phyloP scores from a whole-genome alignment of 1,284 basidiomycete genomes.

The Ganoderma leucocontextum region DNA sequence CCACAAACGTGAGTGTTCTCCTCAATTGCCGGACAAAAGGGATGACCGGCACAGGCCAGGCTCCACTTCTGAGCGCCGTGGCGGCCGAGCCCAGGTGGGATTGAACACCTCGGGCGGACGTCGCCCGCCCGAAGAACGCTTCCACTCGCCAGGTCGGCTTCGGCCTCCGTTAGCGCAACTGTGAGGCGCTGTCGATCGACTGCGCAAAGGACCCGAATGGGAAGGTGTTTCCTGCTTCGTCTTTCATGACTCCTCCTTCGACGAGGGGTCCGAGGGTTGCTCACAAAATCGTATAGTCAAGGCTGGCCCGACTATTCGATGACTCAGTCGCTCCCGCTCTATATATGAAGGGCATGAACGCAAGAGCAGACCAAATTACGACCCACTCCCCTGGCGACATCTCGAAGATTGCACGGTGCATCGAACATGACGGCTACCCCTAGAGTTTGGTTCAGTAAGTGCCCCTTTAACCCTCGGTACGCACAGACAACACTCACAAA shows the following conservation, averaged over 20 bases:
- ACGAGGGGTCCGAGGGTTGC: not conserved
- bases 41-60: too few species aligned
- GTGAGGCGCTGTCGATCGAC: not conserved
- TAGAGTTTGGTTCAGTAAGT: conserved; percentile 13
- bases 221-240: not conserved
- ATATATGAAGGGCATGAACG: not conserved
- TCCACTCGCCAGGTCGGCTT: not conserved
- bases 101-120: not conserved
- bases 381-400: not conserved
- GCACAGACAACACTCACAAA: not conserved
- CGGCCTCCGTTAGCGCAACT: not conserved
- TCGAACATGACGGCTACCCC: not conserved
- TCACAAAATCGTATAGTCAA: not conserved
- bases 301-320: not conserved
- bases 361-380: not conserved
- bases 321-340: not conserved
- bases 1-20: too few species aligned
- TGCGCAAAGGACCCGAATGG: not conserved
- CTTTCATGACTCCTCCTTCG: not conserved
- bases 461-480: too few species aligned
- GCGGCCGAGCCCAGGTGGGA: too few species aligned
- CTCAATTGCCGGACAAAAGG: too few species aligned
- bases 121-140: not conserved
- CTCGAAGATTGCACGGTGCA: not conserved
- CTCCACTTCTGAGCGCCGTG: too few species aligned